Base-by-base conservation (phyloP, 108 stramenopile genomes). In the Cyclotella kingstonii region DNA sequence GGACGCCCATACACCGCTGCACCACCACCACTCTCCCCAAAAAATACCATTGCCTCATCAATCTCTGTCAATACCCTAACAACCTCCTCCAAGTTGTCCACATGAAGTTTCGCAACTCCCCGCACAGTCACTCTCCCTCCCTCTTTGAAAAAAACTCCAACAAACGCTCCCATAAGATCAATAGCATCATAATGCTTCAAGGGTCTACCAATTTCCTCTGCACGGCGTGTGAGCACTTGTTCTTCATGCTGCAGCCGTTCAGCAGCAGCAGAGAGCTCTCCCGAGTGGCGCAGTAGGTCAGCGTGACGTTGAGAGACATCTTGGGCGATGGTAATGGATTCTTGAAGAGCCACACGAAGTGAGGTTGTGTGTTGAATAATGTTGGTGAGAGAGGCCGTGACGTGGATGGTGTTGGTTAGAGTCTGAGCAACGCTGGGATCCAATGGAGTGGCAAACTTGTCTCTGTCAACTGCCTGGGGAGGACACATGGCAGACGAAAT, bases 161-260 rank as follows among this genome's bases (percentile, higher is more conserved):
- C 85, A 43, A 76, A 44, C 5, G 76, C 36, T 1, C 89, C 92
- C 40, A 93, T 78, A 8, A 73, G 46, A 60, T 93, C 92, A 28
- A 93, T 87, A 0, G 89, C 89, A 72, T 93, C 86, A 55, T 93
- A 93, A 39, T 93, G 92, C 40, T 85, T 71, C 17, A 93, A 67
- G 0, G 92, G 92, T 71, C 72, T 69, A 2, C 92, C 92, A 54
- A 93, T 90, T 46, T 93, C 92, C 57, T 83, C 67, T 2, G 92
- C 92, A 33, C 90, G 85, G 12, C 68, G 67, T 26, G 56, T 74
- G 35, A 93, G 57, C 34, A 84, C 27, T 36, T 47, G 77, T 51
- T 87, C 85, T 76, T 93, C 89, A 45, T 81, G 78, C 48, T 90
- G 89, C 38, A 93, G 70, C 39, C 89, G 79, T 77, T 93, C 92